A percentile compares a stretch with the other conserved stretches of the same genome.
phyloP scores from a whole-genome alignment of 441 rosid species.

The Cnidoscolus chayamansa region DNA sequence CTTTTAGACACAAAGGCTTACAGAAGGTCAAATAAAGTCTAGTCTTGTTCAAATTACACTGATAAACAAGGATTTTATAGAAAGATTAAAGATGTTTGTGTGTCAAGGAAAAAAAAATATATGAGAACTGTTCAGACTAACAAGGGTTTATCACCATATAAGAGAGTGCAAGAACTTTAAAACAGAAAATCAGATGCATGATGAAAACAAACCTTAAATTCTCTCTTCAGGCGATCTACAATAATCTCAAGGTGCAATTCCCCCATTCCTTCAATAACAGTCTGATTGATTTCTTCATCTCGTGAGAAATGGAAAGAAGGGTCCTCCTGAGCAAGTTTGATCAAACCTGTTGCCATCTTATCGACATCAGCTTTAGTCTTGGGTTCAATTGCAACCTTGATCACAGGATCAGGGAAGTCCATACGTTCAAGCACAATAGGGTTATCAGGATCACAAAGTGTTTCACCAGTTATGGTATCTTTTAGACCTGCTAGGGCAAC shows the following conservation, averaged over 20 bases:
- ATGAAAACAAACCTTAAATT: conserved; percentile 60
- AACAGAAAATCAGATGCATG: neutral
- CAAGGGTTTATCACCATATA: neutral
- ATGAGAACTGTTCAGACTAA: too few species aligned
- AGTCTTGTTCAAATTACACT: neutral
- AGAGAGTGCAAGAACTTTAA: neutral
- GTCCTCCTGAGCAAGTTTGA: conserved; percentile 97
- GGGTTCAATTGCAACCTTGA: conserved; percentile 94
- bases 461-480: conserved; percentile 90
- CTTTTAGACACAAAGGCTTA: neutral
- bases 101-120: neutral
- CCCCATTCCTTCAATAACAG: conserved; percentile 98
- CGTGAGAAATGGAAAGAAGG: conserved; percentile 95
- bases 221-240: conserved; percentile 93
- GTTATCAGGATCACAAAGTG: conserved; percentile 66
- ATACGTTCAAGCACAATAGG: conserved; percentile 84
- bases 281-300: conserved; percentile 92
- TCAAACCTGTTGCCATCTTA: conserved; percentile 78
- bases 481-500: conserved; percentile 91
- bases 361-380: conserved; percentile 92
- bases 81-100: neutral
- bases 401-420: conserved; percentile 98
- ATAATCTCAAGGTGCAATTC: conserved; percentile 98
- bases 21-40: neutral
- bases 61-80: neutral